Evolutionary conservation across 1,284 basidiomycete species (phyloP).

Genomic region (Calocybe gambosa): DNA sequence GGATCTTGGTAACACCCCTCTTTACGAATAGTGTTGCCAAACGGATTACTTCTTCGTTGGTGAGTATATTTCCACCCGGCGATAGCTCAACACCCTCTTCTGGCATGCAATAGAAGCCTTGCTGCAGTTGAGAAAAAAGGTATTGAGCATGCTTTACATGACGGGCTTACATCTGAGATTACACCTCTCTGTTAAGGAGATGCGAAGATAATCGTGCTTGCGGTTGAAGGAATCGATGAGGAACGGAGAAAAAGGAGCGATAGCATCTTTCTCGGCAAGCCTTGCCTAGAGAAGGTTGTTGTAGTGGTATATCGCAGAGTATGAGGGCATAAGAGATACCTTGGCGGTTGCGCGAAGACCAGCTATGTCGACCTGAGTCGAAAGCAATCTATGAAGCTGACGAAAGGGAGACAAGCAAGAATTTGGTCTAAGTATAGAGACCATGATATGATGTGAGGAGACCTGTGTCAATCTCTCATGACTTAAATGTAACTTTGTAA

Average conservation of each 20-base stretch:
- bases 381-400: slow-evolving; percentile 6
- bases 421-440: not conserved
- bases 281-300: slow-evolving; percentile 31
- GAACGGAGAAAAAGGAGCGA: slow-evolving; percentile 40
- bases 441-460: slow-evolving; percentile 5
- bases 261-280: slow-evolving; percentile 49
- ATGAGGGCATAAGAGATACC: not conserved
- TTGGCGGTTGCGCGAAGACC: slow-evolving; percentile 15
- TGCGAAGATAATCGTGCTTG: slow-evolving; percentile 77
- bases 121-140: slow-evolving; percentile 3
- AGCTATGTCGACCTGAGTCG: slow-evolving; percentile 1
- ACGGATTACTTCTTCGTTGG: slow-evolving; percentile 71
- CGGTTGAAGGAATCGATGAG: slow-evolving; percentile 66
- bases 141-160: not conserved
- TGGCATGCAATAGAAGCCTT: slow-evolving; percentile 91
- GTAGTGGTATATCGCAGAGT: not conserved
- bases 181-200: slow-evolving; percentile 83
- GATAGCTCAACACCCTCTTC: slow-evolving; percentile 74
- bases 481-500: not conserved
- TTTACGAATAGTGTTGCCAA: slow-evolving; percentile 76
- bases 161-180: slow-evolving; percentile 73
- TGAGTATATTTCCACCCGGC: slow-evolving; percentile 62
- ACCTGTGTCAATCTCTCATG: slow-evolving; percentile 5
- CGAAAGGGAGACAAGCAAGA: slow-evolving; percentile 2
- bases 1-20: slow-evolving; percentile 80